Evolutionary conservation across 805 yeast species (phyloP).

Genomic region (Teunomyces lycoperdinae): DNA sequence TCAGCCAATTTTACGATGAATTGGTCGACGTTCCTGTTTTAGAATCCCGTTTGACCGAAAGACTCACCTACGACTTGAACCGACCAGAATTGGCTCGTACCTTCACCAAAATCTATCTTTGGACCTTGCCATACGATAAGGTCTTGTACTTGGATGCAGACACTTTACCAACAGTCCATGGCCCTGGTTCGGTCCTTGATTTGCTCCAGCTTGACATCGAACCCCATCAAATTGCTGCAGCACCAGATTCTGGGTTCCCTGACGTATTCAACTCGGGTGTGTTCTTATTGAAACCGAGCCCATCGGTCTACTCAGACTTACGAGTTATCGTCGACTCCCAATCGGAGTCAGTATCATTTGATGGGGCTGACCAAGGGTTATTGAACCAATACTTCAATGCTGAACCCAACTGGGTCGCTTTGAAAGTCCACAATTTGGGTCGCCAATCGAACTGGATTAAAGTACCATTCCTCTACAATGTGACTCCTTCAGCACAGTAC

Average conservation of each 20-base stretch:
- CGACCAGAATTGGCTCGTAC: conserved; percentile 55
- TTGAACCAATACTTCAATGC: conserved; percentile 68
- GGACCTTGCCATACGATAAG: conserved; percentile 48
- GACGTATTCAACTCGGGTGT: conserved; percentile 86
- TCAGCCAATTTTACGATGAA: conserved; percentile 26
- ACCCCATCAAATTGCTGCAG: conserved; percentile 42
- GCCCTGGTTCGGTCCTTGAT: conserved; percentile 24
- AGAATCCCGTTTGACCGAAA: conserved; percentile 21
- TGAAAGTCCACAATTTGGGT: conserved; percentile 4
- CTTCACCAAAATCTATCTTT: conserved; percentile 54
- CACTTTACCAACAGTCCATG: conserved; percentile 43
- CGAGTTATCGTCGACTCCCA: conserved; percentile 18
- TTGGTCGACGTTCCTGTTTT: conserved; percentile 27
- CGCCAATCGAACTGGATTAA: conserved; percentile 55
- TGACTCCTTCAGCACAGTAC: conserved; percentile 63
- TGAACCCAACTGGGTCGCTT: conserved; percentile 39
- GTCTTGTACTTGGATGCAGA: conserved; percentile 66
- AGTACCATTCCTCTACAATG: conserved; percentile 80
- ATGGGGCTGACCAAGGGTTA: conserved; percentile 92
- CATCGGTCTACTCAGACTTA: conserved; percentile 41
- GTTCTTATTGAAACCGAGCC: conserved; percentile 55
- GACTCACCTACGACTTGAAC: conserved; percentile 33
- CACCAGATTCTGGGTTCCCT: conserved; percentile 90
- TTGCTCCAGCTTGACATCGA: conserved; percentile 25
- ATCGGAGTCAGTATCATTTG: conserved; percentile 45